Conservation (phyloP, 1,284 basidiomycete genomes). For the Sanghuangporus baumii region DNA sequence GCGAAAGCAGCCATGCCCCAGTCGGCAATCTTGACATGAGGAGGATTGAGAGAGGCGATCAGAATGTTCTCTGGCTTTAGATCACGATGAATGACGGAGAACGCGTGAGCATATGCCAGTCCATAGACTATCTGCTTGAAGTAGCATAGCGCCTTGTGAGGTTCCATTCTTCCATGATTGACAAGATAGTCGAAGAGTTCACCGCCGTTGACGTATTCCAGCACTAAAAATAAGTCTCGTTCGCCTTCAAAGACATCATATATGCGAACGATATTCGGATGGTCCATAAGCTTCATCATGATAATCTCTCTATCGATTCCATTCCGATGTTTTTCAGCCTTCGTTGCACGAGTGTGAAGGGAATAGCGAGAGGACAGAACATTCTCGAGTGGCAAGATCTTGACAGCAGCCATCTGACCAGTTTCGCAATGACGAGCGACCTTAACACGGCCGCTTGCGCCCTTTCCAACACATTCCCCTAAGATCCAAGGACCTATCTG, state of each 20-base stretch:
- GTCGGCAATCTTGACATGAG: conserved; percentile 95
- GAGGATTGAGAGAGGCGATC: conserved; percentile 77
- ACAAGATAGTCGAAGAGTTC: conserved; percentile 99
- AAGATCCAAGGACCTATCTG: conserved; percentile 77
- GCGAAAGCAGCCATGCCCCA: conserved; percentile 99
- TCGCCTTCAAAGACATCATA: conserved; percentile 98
- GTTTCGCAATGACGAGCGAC: conserved; percentile 88
- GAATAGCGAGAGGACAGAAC: conserved; percentile 76
- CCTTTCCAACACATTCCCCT: conserved; percentile 95
- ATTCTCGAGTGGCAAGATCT: conserved; percentile 91
- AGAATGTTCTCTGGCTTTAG: conserved; percentile 98
- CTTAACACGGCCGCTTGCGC: conserved; percentile 92
- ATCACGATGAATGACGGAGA: conserved; percentile 98
- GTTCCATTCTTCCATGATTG: conserved; percentile 77
- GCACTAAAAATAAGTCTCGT: conserved; percentile 87
- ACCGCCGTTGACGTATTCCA: conserved; percentile 97
- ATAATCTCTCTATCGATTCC: conserved; percentile 97
- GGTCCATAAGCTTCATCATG: conserved; percentile 99
- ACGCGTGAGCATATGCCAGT: conserved; percentile 96
- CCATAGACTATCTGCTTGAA: conserved; percentile 98
- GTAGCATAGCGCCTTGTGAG: conserved; percentile 84
- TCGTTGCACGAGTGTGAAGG: conserved; percentile 64
- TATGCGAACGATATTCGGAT: conserved; percentile 91
- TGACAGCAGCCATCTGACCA: conserved; percentile 93
- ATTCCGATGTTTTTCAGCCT: conserved; percentile 84